Percentiles rank a stretch among this genome's conserved stretches.
These are phyloP conservation scores for Scheffersomyces ergatensis DNA, from an alignment of 805 yeast species.

Conservation along the genomic window DNA sequence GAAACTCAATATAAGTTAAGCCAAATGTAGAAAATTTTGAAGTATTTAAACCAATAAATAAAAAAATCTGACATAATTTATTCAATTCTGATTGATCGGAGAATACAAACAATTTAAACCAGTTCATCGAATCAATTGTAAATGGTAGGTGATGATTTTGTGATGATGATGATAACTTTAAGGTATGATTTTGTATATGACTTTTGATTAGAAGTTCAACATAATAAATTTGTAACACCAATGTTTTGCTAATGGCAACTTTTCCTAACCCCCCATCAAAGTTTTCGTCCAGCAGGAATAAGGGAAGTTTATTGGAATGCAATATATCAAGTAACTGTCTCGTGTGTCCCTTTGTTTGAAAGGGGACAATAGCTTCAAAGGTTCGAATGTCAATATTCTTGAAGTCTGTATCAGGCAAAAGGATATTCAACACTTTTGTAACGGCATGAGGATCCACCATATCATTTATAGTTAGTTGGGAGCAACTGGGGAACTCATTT, in stretches of 20 bases:
- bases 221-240: not conserved
- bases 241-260: too few species aligned
- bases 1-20: conserved; percentile 14
- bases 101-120: not conserved
- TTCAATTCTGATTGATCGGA: conserved; percentile 7
- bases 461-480: not conserved
- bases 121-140: not conserved
- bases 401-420: not conserved
- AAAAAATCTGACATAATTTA: conserved; percentile 13
- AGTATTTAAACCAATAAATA: conserved; percentile 17
- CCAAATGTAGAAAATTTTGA: conserved; percentile 18
- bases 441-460: not conserved
- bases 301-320: too few species aligned
- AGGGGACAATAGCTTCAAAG: too few species aligned
- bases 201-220: not conserved
- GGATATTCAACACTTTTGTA: not conserved
- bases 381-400: too few species aligned
- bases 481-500: not conserved
- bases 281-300: too few species aligned
- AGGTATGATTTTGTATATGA: not conserved
- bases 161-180: not conserved
- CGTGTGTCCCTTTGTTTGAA: too few species aligned
- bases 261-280: too few species aligned
- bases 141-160: not conserved
- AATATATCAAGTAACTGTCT: too few species aligned